phyloP scores from a whole-genome alignment of 305 asterid species.

The Fraxinus sp. region DNA sequence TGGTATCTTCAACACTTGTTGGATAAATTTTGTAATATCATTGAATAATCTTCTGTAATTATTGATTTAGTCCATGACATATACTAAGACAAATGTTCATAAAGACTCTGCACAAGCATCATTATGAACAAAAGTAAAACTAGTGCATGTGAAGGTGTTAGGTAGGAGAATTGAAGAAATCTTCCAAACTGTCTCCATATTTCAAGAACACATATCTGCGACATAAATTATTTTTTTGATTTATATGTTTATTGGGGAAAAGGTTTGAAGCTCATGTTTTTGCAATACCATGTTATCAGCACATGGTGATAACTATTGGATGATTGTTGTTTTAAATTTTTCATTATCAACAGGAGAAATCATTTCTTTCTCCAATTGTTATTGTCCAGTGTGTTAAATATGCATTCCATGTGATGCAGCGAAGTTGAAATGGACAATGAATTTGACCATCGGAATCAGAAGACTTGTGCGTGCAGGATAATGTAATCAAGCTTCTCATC shows the following conservation, averaged over 20 bases:
- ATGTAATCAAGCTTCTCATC: slow-evolving; percentile 51
- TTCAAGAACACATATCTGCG: not conserved
- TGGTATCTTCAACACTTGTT: not conserved
- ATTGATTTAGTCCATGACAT: not conserved
- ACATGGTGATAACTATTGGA: not conserved
- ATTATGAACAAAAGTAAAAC: not conserved
- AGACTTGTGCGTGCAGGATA: slow-evolving; percentile 74
- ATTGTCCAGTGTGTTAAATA: slow-evolving; percentile 13
- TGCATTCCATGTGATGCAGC: slow-evolving; percentile 43
- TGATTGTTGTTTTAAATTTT: not conserved
- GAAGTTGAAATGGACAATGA: slow-evolving; percentile 77
- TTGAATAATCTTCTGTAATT: not conserved
- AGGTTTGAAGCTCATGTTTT: not conserved
- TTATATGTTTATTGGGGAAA: not conserved
- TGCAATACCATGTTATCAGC: not conserved
- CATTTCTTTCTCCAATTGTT: not conserved
- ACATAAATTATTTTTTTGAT: not conserved
- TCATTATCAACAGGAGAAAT: not conserved
- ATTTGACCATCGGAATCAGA: slow-evolving; percentile 50
- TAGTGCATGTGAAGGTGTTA: not conserved
- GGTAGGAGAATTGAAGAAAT: not conserved
- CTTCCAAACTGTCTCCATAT: not conserved
- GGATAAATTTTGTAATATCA: not conserved
- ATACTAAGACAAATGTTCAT: not conserved
- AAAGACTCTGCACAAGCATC: not conserved